A percentile compares a stretch with the other conserved stretches of the same genome.
phyloP scores from a whole-genome alignment of 2,329 filamentous ascomycete genomes.

The Trichophaea hybrida region DNA sequence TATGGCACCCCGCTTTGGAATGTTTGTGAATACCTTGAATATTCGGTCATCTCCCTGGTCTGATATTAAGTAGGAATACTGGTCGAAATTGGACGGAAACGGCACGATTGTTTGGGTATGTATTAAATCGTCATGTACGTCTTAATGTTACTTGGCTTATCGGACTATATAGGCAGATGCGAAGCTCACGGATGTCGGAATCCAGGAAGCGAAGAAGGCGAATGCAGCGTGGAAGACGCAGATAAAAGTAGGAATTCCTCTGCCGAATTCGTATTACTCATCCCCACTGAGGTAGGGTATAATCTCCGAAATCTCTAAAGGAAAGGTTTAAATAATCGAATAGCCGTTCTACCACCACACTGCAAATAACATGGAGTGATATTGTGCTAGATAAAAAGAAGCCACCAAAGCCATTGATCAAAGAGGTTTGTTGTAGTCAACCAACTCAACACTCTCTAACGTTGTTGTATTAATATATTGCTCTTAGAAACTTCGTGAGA shows the following conservation, averaged over 20 bases:
- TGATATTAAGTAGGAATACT: slow-evolving; percentile 39
- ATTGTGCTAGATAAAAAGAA: slow-evolving; percentile 39
- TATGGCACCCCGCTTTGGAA: slow-evolving; percentile 59
- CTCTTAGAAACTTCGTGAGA: slow-evolving; percentile 40
- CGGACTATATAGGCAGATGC: slow-evolving; percentile 29
- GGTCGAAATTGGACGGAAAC: slow-evolving; percentile 50
- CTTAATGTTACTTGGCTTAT: background rate
- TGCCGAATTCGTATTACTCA: slow-evolving; percentile 50
- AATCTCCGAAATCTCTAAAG: background rate
- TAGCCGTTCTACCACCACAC: slow-evolving; percentile 47
- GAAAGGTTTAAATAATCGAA: background rate
- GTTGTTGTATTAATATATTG: background rate
- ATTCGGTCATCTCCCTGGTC: background rate
- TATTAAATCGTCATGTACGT: background rate
- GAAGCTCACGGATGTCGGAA: slow-evolving; percentile 44
- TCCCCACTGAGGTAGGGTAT: slow-evolving; percentile 39
- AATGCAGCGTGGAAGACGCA: slow-evolving; percentile 45
- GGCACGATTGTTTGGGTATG: slow-evolving; percentile 44
- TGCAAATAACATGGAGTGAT: slow-evolving; percentile 44
- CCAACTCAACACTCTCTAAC: background rate
- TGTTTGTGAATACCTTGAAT: slow-evolving; percentile 7
- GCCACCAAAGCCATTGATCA: slow-evolving; percentile 46
- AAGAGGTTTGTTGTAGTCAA: slow-evolving; percentile 37
- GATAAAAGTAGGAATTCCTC: slow-evolving; percentile 42
- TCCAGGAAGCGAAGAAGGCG: slow-evolving; percentile 44